phyloP scores from a whole-genome alignment of 2,329 filamentous ascomycete species.

The Colletotrichum limetticola region DNA sequence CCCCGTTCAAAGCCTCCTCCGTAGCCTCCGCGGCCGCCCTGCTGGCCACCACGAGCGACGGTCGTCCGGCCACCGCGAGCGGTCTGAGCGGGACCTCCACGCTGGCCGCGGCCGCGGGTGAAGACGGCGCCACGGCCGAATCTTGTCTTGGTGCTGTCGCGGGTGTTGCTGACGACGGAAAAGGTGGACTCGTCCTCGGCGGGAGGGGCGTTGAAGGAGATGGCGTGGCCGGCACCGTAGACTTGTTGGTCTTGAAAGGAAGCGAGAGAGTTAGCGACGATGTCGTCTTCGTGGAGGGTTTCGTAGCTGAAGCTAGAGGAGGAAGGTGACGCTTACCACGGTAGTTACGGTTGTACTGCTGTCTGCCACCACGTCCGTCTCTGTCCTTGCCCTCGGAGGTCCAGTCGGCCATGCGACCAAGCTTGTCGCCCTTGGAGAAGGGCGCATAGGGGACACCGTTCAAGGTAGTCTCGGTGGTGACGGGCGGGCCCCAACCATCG shows the following conservation, averaged over 20 bases:
- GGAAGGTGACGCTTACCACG: constrained; percentile 70
- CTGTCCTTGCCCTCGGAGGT: constrained; percentile 90
- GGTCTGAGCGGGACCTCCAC: constrained; percentile 61
- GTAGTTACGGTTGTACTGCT: constrained; percentile 93
- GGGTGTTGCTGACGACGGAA: constrained; percentile 96
- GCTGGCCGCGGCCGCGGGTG: constrained; percentile 86
- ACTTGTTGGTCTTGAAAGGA: constrained; percentile 84
- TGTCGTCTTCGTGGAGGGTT: background rate
- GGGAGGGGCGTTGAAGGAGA: constrained; percentile 88
- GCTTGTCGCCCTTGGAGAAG: constrained; percentile 98
- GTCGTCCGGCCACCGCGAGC: constrained; percentile 68
- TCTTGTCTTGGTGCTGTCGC: constrained; percentile 85
- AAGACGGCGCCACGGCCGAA: constrained; percentile 93
- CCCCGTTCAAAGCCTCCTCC: constrained; percentile 76
- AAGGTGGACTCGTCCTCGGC: constrained; percentile 97
- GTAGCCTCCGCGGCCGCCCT: constrained; percentile 72
- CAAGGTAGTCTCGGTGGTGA: constrained; percentile 86
- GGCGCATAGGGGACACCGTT: constrained; percentile 97
- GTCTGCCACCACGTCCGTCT: constrained; percentile 77
- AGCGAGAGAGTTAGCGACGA: constrained; percentile 22
- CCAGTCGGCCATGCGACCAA: constrained; percentile 99
- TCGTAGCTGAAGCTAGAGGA: background rate
- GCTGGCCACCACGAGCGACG: constrained; percentile 75
- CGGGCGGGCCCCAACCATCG: constrained; percentile 88
- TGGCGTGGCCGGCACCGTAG: constrained; percentile 89